These are phyloP conservation scores for Aspergillus sp. DNA, from an alignment of 2,329 filamentous ascomycete genomes.

Conservation along the genomic window DNA sequence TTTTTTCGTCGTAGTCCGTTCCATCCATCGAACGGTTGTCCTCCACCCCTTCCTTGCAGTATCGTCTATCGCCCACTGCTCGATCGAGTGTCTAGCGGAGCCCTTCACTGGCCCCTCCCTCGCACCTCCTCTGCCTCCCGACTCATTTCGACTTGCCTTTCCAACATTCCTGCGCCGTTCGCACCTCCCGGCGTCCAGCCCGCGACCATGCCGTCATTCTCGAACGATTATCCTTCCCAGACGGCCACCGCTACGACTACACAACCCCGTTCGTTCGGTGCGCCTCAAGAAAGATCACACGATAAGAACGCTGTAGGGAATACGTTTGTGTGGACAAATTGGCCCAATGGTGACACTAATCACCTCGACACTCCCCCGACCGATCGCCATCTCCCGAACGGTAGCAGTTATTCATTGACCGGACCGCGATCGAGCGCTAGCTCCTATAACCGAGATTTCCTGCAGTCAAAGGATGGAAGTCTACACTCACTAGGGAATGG, in stretches of 20 bases:
- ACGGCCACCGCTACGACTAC: slow-evolving; percentile 33
- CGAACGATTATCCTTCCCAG: slow-evolving; percentile 36
- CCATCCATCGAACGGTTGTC: slow-evolving; percentile 11
- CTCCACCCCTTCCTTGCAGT: slow-evolving; percentile 10
- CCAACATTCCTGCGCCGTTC: slow-evolving; percentile 1
- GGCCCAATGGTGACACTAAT: slow-evolving; percentile 44
- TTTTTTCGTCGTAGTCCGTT: slow-evolving; percentile 5
- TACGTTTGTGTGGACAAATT: slow-evolving; percentile 49
- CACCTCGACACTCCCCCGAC: slow-evolving; percentile 38
- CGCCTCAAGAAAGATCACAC: slow-evolving; percentile 42
- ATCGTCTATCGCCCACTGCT: slow-evolving; percentile 6
- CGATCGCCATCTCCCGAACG: slow-evolving; percentile 44
- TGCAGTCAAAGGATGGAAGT: slow-evolving; percentile 43
- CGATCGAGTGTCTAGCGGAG: slow-evolving; percentile 1
- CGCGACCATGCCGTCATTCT: slow-evolving; percentile 40
- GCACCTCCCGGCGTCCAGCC: slow-evolving; percentile 9
- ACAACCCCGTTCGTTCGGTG: slow-evolving; percentile 41
- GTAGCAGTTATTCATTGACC: slow-evolving; percentile 61
- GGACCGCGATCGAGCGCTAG: slow-evolving; percentile 54
- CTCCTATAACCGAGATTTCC: slow-evolving; percentile 43
- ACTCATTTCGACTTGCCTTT: not conserved
- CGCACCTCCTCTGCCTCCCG: slow-evolving; percentile 1
- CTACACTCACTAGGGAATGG: slow-evolving; percentile 50
- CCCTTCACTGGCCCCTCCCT: slow-evolving; percentile 4
- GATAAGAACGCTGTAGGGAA: slow-evolving; percentile 47